These are phyloP conservation scores for Eimeria maxima DNA, from an alignment of 169 alveolate species.

Conservation along the genomic window DNA sequence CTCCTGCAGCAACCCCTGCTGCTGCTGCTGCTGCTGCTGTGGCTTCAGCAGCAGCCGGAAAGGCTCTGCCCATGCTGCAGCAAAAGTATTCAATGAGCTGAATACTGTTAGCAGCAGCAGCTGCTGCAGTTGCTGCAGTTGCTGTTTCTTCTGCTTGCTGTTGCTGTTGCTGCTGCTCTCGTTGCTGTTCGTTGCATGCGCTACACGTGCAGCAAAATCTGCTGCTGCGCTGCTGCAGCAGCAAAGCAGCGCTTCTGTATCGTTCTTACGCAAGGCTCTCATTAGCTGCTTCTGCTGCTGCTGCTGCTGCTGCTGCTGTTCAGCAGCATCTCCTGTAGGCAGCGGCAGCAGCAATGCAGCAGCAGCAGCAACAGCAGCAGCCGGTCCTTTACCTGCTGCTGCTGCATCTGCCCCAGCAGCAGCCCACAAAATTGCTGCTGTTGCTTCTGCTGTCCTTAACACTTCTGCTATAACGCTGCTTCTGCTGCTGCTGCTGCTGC, in stretches of 20 bases:
- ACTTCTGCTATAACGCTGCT: background rate
- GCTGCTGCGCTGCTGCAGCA: slow-evolving; percentile 14
- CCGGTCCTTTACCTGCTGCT: background rate
- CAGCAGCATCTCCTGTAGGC: background rate
- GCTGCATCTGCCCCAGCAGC: slow-evolving; percentile 25
- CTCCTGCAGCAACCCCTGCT: background rate
- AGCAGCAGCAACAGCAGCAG: slow-evolving; percentile 25
- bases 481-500: slow-evolving; percentile 34
- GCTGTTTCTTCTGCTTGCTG: background rate
- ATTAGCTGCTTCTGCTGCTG: background rate
- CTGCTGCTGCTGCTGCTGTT: slow-evolving; percentile 36
- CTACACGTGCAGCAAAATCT: background rate
- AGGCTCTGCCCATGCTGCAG: background rate
- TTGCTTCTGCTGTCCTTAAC: background rate
- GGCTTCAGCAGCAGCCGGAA: background rate
- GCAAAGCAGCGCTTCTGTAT: background rate
- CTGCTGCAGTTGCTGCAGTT: slow-evolving; percentile 4
- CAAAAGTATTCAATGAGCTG: background rate
- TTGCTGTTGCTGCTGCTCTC: no score
- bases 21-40: background rate
- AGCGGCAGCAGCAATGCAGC: slow-evolving; percentile 55
- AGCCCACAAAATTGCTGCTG: background rate
- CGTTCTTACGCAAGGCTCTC: background rate
- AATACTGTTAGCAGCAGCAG: background rate
- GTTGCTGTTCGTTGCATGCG: background rate